These are phyloP conservation scores for Rehmannia glutinosa DNA, from an alignment of 257 asterid species.

Conservation along the genomic window DNA sequence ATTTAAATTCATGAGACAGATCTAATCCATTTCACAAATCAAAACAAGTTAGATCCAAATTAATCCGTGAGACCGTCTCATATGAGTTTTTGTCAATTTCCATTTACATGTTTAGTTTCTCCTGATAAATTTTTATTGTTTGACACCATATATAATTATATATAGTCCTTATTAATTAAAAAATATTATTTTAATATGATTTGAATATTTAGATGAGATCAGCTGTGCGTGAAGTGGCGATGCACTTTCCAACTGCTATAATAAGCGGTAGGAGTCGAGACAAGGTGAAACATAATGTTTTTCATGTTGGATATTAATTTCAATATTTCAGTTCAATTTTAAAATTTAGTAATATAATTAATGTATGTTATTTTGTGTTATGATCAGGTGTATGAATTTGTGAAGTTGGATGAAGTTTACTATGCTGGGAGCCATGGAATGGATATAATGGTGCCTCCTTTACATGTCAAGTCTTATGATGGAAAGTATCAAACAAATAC, in stretches of 20 bases:
- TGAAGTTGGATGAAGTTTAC: constrained; percentile 63
- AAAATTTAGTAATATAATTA: not conserved
- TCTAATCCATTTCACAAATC: too few relatives aligned
- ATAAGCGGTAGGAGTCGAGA: constrained; percentile 81
- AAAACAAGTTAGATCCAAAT: too few relatives aligned
- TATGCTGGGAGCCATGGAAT: constrained; percentile 98
- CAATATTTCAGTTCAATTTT: not conserved
- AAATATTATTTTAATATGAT: not conserved
- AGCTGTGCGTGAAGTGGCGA: constrained; percentile 65
- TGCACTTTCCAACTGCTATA: constrained; percentile 68
- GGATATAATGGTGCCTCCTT: constrained; percentile 83
- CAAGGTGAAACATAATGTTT: constrained; percentile 39
- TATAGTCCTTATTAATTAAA: not conserved
- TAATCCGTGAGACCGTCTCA: too few relatives aligned
- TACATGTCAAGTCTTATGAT: constrained; percentile 35
- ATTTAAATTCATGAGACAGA: too few relatives aligned
- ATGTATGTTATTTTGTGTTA: not conserved
- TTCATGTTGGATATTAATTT: not conserved
- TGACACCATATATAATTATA: too few relatives aligned
- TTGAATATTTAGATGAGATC: constrained; percentile 60
- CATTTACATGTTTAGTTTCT: not conserved
- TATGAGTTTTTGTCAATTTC: too few relatives aligned
- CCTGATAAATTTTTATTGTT: too few relatives aligned
- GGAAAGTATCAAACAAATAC: constrained; percentile 42
- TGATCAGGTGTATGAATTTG: constrained; percentile 69